Percentiles rank a stretch among this genome's conserved stretches.
phyloP scores from a whole-genome alignment of 2,329 filamentous ascomycete genomes.

The Colletotrichum caudatum region DNA sequence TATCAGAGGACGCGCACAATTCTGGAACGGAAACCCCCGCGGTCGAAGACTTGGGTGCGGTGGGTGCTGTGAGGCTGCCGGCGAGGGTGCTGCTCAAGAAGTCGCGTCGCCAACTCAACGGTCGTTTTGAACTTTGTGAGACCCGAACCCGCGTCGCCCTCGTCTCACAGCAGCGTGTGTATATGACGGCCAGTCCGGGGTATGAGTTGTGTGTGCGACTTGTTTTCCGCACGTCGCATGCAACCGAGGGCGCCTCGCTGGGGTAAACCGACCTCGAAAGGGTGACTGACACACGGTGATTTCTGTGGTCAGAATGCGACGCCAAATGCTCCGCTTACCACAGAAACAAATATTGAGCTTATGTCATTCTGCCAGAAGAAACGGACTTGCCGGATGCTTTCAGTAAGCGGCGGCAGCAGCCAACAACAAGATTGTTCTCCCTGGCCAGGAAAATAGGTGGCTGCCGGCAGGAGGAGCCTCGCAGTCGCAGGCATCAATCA shows the following conservation, averaged over 20 bases:
- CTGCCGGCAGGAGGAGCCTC: conserved; percentile 2
- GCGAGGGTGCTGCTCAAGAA: neutral
- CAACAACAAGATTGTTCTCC: conserved; percentile 3
- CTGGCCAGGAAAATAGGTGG: neutral
- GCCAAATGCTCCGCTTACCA: conserved; percentile 19
- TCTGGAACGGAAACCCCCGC: neutral
- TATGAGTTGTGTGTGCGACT: neutral
- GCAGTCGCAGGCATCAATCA: neutral
- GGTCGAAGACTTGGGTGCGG: neutral
- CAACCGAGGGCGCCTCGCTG: conserved; percentile 1
- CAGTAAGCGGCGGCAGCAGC: neutral
- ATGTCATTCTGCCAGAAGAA: conserved; percentile 14
- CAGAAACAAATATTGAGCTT: conserved; percentile 1
- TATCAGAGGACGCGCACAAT: neutral
- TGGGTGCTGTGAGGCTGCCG: neutral
- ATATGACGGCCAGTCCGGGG: conserved; percentile 14
- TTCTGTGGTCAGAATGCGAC: neutral
- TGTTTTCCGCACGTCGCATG: neutral
- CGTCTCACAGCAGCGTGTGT: neutral
- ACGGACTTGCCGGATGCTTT: conserved; percentile 11
- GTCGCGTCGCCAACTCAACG: neutral
- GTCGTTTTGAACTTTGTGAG: neutral
- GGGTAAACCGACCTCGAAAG: neutral
- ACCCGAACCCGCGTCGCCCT: neutral
- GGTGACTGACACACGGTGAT: neutral